Evolutionary conservation across 192 early-diverging fungal genomes (phyloP).

Genomic region (Coemansia sp.): DNA sequence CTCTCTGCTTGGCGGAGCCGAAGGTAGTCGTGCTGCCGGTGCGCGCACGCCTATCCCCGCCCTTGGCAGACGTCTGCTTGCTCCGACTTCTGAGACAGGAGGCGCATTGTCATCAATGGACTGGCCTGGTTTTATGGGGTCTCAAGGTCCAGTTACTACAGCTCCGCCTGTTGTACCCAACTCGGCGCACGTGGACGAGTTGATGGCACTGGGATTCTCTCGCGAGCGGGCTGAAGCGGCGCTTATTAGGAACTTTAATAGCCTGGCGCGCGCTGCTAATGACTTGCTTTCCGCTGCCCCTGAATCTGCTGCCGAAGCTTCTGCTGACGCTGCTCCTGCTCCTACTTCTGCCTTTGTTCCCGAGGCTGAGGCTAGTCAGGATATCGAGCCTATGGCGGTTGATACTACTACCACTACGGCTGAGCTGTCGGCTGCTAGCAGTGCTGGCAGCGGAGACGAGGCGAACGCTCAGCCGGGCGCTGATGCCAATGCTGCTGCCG

Average conservation of each 20-base stretch:
- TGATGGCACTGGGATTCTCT: constrained; percentile 88
- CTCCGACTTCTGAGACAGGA: neutral
- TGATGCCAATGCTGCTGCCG: constrained; percentile 57
- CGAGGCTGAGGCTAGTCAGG: neutral
- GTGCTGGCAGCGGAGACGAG: constrained; percentile 17
- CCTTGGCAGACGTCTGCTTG: neutral
- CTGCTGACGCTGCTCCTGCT: neutral
- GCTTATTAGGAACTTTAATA: constrained; percentile 72
- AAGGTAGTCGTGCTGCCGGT: constrained; percentile 8
- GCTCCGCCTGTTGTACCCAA: constrained; percentile 51
- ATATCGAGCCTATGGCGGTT: constrained; percentile 35
- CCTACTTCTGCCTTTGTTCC: neutral
- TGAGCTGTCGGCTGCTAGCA: constrained; percentile 14
- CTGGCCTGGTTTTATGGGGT: neutral
- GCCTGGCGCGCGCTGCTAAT: constrained; percentile 78
- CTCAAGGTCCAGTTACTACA: neutral
- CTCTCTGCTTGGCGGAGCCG: neutral
- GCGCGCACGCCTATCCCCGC: constrained; percentile 29
- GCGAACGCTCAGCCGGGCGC: neutral
- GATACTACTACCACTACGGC: constrained; percentile 12
- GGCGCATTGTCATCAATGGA: neutral
- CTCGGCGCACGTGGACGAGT: constrained; percentile 62
- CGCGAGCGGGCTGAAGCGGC: constrained; percentile 74
- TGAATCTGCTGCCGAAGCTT: neutral
- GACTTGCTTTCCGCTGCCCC: constrained; percentile 63